Evolutionary conservation across 768 basidiomycete genomes (phyloP), one percentile per base, ranked within the genome.

Genomic region (Mycena epipterygia): DNA sequence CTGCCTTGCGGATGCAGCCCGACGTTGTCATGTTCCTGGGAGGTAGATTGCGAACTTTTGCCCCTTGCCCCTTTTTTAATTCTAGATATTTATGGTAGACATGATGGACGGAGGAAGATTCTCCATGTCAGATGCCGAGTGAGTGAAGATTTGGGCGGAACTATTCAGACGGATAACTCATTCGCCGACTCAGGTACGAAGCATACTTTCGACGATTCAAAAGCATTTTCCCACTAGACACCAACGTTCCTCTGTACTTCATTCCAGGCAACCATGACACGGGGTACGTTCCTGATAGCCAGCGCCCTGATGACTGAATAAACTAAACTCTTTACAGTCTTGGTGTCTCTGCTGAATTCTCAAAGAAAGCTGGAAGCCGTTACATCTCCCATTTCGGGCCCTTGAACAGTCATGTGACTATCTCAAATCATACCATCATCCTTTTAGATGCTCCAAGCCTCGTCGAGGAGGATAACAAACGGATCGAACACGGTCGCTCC

Each of bases 221-320:
- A 66, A 82, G 82, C 51, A 95, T 96, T 37, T 97, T 97, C 81
- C 79, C 83, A 32, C 66, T 82, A 25, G 79, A 86, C 8, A 73
- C 83, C 13, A 71, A 79, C 21, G 82, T 88, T 4, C 90, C 92
- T 0, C 82, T 85, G 67, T 92, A 91, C 79, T 93, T 90, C 76
- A 86, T 97, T 32, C 92, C 96, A 3, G 97, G 97, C 8, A 99
- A 98, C 77, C 96, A 96, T 76, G 97, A 99, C 75, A 85, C 93
- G 37, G 94, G 93, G 90, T 94, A 78, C 67, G 86, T 59, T 49
- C 35, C n/a, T 35, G 71, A 12, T n/a, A 46, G 72, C 41, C 61
- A 13, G n/a, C n/a, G n/a, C n/a, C 32, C 42, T 81, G 1, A 81
- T 84, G 51, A 19, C 23, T 32, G 19, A 81, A 29, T 16, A 12